Percentiles rank a stretch among this genome's conserved stretches.
Evolutionary conservation across 164 flowering plant species (phyloP).

Genomic region (Kalanchoe fedtschenkoi): DNA sequence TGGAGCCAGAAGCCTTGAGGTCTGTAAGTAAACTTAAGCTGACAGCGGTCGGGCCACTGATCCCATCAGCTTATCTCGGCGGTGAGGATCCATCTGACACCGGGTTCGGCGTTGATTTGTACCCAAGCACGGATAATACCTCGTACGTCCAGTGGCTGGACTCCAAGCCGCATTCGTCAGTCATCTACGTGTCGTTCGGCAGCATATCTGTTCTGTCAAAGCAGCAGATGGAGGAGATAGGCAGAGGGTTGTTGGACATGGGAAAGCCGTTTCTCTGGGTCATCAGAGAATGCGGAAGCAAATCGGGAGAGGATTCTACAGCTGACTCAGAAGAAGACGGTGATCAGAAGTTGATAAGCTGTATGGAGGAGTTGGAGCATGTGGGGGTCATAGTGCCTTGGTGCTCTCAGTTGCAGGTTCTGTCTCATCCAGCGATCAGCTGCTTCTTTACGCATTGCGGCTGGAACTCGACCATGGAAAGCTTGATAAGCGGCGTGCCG

Average conservation of each 20-base stretch:
- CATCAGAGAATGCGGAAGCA: slow-evolving; percentile 4
- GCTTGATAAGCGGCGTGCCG: slow-evolving; percentile 42
- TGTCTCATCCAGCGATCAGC: slow-evolving; percentile 34
- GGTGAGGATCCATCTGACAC: slow-evolving; percentile 16
- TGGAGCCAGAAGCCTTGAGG: slow-evolving; percentile 35
- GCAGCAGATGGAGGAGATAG: slow-evolving; percentile 23
- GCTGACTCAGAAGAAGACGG: no score
- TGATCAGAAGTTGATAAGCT: not conserved
- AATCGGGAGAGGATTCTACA: no score
- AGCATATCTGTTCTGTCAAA: slow-evolving; percentile 11
- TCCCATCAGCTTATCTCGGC: slow-evolving; percentile 35
- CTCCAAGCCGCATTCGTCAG: slow-evolving; percentile 20
- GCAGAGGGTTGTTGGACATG: slow-evolving; percentile 12
- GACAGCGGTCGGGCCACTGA: slow-evolving; percentile 43
- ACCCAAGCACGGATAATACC: not conserved
- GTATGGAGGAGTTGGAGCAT: slow-evolving; percentile 7
- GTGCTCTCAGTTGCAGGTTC: slow-evolving; percentile 50
- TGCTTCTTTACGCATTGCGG: slow-evolving; percentile 68
- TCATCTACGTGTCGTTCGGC: slow-evolving; percentile 22
- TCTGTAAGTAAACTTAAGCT: slow-evolving; percentile 15
- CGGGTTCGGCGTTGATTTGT: slow-evolving; percentile 29
- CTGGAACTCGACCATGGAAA: slow-evolving; percentile 61
- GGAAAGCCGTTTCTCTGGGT: slow-evolving; percentile 35
- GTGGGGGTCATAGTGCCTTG: slow-evolving; percentile 36
- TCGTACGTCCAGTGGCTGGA: not conserved